Base-by-base conservation (phyloP, 139 green algal species). In the Mesostigma viride region DNA sequence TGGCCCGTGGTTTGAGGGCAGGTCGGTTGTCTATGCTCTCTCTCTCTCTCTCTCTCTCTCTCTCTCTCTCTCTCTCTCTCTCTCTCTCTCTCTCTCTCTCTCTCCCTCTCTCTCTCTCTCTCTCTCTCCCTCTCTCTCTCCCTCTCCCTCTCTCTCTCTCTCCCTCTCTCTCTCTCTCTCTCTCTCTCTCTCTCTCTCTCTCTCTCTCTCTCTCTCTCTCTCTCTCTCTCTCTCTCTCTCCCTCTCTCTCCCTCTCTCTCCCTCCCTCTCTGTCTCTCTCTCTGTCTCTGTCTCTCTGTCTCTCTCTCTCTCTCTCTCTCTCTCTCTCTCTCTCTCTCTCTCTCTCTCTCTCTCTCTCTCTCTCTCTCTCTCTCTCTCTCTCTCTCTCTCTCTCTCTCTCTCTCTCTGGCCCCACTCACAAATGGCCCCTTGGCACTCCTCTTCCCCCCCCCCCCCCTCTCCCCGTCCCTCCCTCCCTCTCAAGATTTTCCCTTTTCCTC, bases 11-110 rank as follows among this genome's bases (percentile, higher is more conserved):
- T 6, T 4, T 28, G 24, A 20, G 59, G 59, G 8, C 31, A 26
- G 8, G 51, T 65, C 30, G 59, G 59, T n/a, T n/a, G n/a, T n/a
- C n/a, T n/a, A n/a, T n/a, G n/a, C 40, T 53, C 40, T 53, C 40
- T 53, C 40, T 53, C 40, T 53, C 40, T 53, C 40, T 53, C 40
- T 53, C 40, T 53, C 40, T 53, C 40, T 53, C 40, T 53, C 40
- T 53, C 40, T 53, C 40, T 53, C 40, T 53, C 40, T 53, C 40
- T 53, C 40, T 53, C 40, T 53, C 40, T 53, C 40, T 53, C 40
- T 53, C 40, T 53, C 40, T 53, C 40, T 53, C 40, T 53, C 40
- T 53, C 40, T 53, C 40, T 53, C 40, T 53, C 40, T 53, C 40
- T 53, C 40, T 53, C 40, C 17, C 40, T 53, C 40, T 53, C 40